phyloP scores from a whole-genome alignment of 2,329 filamentous ascomycete genomes.

The Calonectria leucothoes region DNA sequence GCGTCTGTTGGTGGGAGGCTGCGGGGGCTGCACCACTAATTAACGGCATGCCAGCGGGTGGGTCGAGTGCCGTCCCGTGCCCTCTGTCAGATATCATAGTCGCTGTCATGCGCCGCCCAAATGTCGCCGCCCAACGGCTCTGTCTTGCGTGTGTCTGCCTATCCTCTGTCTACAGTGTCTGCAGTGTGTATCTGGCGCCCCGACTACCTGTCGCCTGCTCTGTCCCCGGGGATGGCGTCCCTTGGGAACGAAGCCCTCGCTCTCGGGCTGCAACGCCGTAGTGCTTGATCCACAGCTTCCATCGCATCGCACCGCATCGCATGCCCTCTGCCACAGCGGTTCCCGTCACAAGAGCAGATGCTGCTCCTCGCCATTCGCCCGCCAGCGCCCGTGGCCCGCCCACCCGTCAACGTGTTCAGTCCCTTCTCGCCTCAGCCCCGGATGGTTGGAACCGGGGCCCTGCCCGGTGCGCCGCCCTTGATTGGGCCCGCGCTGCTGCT shows the following conservation, averaged over 20 bases:
- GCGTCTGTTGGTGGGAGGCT: neutral
- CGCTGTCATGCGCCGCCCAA: neutral
- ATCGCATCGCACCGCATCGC: neutral
- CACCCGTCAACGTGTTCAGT: slow-evolving; percentile 4
- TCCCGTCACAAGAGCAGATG: neutral
- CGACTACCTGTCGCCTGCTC: too few relatives aligned
- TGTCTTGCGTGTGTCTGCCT: too few relatives aligned
- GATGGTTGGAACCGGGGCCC: slow-evolving; percentile 36
- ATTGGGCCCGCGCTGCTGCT: slow-evolving; percentile 3
- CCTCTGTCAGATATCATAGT: neutral
- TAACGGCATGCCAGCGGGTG: neutral
- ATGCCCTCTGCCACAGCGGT: neutral
- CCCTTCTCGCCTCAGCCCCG: slow-evolving; percentile 31
- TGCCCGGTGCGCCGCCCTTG: slow-evolving; percentile 19
- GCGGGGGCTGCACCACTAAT: neutral
- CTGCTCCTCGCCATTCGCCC: neutral
- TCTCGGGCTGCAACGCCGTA: neutral
- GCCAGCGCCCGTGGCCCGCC: neutral
- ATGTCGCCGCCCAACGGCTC: neutral
- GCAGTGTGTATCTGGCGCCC: too few relatives aligned
- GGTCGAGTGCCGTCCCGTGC: neutral
- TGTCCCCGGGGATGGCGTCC: too few relatives aligned
- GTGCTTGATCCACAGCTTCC: neutral
- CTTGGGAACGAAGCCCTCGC: neutral
- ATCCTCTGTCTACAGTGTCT: too few relatives aligned